phyloP scores from a whole-genome alignment of 2,329 filamentous ascomycete genomes.

The Diaporthe aspalathi region DNA sequence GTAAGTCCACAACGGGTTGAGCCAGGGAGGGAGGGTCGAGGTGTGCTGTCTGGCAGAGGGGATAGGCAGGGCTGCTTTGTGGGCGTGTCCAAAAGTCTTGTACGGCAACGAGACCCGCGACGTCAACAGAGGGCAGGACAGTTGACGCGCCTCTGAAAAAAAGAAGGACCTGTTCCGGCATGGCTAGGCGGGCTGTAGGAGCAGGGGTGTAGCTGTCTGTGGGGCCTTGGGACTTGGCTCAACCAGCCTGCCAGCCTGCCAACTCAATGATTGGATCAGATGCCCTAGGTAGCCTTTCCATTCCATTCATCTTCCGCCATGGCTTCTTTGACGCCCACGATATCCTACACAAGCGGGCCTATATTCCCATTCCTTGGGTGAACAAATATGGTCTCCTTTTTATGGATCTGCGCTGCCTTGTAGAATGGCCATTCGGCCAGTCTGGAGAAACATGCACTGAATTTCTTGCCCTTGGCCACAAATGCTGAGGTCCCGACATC shows the following conservation, averaged over 20 bases:
- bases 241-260: not conserved
- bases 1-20: slow-evolving; percentile 17
- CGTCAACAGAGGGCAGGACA: slow-evolving; percentile 30
- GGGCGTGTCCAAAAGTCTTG: slow-evolving; percentile 24
- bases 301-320: not conserved
- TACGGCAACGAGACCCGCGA: slow-evolving; percentile 2
- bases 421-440: not conserved
- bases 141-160: slow-evolving; percentile 33
- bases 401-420: not conserved
- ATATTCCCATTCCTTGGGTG: not conserved
- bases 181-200: not conserved
- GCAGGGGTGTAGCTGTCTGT: slow-evolving; percentile 13
- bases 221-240: not conserved
- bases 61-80: slow-evolving; percentile 12
- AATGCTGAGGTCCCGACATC: not conserved
- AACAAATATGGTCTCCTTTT: not conserved
- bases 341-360: not conserved
- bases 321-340: not conserved
- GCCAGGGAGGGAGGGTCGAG: not conserved
- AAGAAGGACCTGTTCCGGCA: slow-evolving; percentile 13
- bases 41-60: not conserved
- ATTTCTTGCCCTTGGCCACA: not conserved
- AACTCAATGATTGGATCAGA: slow-evolving; percentile 7
- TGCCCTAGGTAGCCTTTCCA: slow-evolving; percentile 5
- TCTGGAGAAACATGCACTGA: not conserved